phyloP scores from a whole-genome alignment of 345 rosid species.

The Cardamine occulta region DNA sequence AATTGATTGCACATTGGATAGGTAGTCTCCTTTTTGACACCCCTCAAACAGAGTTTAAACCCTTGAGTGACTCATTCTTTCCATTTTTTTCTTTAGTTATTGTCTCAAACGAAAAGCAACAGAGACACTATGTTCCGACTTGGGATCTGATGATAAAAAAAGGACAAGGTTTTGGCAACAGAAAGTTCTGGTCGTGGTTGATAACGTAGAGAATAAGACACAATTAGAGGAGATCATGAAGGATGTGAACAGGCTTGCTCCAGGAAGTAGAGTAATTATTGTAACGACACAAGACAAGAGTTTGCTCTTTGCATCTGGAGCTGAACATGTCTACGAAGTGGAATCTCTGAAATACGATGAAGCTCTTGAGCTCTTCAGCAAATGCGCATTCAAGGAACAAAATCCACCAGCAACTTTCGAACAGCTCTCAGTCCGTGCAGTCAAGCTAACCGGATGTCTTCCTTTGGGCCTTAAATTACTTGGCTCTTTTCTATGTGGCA shows the following conservation, averaged over 20 bases:
- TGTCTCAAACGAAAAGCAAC: not conserved
- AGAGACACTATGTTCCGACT: not conserved
- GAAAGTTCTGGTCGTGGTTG: not conserved
- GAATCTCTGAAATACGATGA: not conserved
- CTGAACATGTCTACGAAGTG: not conserved
- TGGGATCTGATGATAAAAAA: not conserved
- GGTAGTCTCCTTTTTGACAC: too few relatives aligned
- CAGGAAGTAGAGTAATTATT: not conserved
- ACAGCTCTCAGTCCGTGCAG: conserved; percentile 3
- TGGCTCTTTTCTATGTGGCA: not conserved
- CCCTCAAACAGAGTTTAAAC: too few relatives aligned
- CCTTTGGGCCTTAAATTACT: not conserved
- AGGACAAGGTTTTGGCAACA: not conserved
- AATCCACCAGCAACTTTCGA: not conserved
- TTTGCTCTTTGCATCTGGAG: not conserved
- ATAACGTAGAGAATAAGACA: not conserved
- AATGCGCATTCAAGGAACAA: not conserved
- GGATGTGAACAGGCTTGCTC: not conserved
- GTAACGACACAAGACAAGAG: not conserved
- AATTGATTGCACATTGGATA: too few relatives aligned
- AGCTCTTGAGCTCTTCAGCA: not conserved
- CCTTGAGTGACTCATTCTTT: too few relatives aligned
- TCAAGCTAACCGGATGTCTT: conserved; percentile 7
- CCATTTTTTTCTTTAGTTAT: too few relatives aligned
- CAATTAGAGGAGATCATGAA: not conserved